Evolutionary conservation across 352 stramenopile genomes (phyloP).

Genomic region (Phytophthora cryptogea): DNA sequence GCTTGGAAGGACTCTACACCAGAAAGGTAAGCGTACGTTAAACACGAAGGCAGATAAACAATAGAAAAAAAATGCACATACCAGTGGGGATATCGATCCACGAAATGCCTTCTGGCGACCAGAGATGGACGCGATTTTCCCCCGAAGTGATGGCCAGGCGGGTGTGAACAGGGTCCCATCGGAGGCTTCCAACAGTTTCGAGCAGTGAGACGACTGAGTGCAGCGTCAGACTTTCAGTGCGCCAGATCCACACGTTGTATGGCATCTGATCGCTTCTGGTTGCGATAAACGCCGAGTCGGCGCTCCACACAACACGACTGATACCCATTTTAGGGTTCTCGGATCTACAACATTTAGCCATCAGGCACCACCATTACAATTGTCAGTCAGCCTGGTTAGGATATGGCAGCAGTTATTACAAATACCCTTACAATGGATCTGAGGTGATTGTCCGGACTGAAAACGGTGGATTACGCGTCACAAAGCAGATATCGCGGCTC

Average conservation of each 20-base stretch:
- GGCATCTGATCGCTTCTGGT: conserved; percentile 86
- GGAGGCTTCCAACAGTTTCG: conserved; percentile 59
- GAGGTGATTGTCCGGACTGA: conserved; percentile 66
- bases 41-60: background rate
- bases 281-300: conserved; percentile 67
- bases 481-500: conserved; percentile 66
- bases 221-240: conserved; percentile 72
- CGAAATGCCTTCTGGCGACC: conserved; percentile 61
- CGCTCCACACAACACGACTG: conserved; percentile 67
- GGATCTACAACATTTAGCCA: conserved; percentile 39
- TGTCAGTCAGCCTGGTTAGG: conserved; percentile 6
- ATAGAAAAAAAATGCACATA: conserved; percentile 32
- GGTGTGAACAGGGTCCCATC: conserved; percentile 56
- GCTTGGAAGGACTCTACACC: conserved; percentile 67
- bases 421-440: conserved; percentile 63
- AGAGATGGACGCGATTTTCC: conserved; percentile 73
- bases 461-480: conserved; percentile 69
- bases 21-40: conserved; percentile 2
- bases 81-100: conserved; percentile 70
- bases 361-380: background rate
- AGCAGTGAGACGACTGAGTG: conserved; percentile 70
- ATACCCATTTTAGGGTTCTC: conserved; percentile 78
- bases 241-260: conserved; percentile 87
- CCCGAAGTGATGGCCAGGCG: conserved; percentile 68
- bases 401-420: background rate